Evolutionary conservation across 371 early-diverging fungal genomes (phyloP).

Genomic region (Mucor lusitanicus): DNA sequence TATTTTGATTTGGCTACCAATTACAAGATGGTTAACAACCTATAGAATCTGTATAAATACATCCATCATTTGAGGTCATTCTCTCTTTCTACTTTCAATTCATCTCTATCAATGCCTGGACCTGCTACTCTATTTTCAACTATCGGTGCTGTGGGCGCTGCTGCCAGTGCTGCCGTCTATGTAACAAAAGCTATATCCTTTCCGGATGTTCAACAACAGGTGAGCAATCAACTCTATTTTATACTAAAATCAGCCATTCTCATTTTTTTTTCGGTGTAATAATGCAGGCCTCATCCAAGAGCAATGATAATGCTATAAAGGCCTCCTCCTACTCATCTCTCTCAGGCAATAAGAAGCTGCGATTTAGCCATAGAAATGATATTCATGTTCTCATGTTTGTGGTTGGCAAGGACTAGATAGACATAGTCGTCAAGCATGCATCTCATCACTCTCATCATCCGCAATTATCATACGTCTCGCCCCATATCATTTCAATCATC

Average conservation of each 20-base stretch:
- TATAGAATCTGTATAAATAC: neutral
- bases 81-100: neutral
- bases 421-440: neutral
- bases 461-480: neutral
- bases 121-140: neutral
- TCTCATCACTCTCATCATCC: neutral
- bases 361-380: neutral
- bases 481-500: too few relatives aligned
- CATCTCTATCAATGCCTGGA: neutral
- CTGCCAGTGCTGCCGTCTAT: neutral
- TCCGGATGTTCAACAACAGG: neutral
- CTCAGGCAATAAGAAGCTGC: neutral
- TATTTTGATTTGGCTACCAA: neutral
- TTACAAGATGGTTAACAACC: neutral
- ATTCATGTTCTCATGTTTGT: slow-evolving; percentile 5
- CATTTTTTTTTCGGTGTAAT: neutral
- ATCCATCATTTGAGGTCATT: neutral
- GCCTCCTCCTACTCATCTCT: neutral
- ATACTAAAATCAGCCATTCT: neutral
- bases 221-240: neutral
- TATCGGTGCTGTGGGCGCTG: neutral
- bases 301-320: neutral
- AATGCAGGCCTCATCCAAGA: neutral
- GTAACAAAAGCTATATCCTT: neutral
- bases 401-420: neutral